phyloP scores from a whole-genome alignment of 2,329 filamentous ascomycete genomes.

The Diaporthe eres region DNA sequence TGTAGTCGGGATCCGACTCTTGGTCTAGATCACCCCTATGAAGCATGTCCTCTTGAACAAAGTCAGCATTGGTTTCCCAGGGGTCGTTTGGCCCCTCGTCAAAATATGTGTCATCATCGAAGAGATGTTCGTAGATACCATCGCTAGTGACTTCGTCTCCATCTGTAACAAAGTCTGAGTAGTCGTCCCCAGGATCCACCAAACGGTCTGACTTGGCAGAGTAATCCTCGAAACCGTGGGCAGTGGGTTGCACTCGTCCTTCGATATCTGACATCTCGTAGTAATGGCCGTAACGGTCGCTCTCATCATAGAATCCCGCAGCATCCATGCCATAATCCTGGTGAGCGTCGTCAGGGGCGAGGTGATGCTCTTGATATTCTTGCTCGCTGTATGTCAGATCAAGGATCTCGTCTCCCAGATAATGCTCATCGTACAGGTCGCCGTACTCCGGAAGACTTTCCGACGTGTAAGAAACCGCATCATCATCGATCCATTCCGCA shows the following conservation, averaged over 20 bases:
- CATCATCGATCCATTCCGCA: constrained; percentile 3
- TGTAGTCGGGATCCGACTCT: background rate
- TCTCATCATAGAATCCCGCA: background rate
- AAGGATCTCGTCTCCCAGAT: background rate
- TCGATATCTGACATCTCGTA: background rate
- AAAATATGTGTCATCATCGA: background rate
- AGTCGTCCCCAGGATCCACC: background rate
- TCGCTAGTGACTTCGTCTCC: background rate
- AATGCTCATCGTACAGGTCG: background rate
- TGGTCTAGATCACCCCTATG: background rate
- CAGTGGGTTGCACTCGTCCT: background rate
- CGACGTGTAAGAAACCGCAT: background rate
- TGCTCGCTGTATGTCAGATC: background rate
- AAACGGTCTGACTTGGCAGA: background rate
- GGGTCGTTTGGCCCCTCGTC: background rate
- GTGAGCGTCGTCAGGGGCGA: background rate
- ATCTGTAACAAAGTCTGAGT: background rate
- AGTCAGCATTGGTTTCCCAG: background rate
- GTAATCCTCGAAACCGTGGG: background rate
- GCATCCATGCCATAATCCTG: background rate
- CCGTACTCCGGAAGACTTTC: background rate
- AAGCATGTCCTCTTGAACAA: background rate
- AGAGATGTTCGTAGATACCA: background rate
- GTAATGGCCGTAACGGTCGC: background rate
- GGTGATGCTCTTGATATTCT: background rate